phyloP scores from a whole-genome alignment of 1,284 basidiomycete species.

The Meripilus lineatus region DNA sequence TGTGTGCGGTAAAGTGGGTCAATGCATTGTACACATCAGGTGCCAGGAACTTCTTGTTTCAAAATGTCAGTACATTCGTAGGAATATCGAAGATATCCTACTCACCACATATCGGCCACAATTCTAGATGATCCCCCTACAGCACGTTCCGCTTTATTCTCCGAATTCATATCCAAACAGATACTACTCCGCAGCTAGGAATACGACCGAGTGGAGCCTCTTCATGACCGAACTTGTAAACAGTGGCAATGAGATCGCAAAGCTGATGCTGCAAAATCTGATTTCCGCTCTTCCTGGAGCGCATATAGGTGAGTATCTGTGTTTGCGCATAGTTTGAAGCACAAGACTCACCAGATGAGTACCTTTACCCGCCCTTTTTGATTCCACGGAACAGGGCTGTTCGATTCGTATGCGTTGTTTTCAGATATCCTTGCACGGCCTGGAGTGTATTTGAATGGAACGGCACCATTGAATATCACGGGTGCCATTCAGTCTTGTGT shows the following conservation, averaged over 20 bases:
- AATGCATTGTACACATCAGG: constrained; percentile 34
- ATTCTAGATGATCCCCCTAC: constrained; percentile 10
- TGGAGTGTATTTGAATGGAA: constrained; percentile 49
- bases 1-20: constrained; percentile 41
- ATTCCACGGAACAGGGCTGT: constrained; percentile 32
- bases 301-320: constrained; percentile 24
- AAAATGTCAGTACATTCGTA: constrained; percentile 32
- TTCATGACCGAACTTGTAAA: constrained; percentile 27
- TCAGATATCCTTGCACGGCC: constrained; percentile 48
- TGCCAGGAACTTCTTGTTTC: constrained; percentile 43
- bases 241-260: constrained; percentile 26
- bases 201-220: constrained; percentile 30
- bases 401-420: constrained; percentile 51
- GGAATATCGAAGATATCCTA: not conserved
- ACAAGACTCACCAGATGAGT: not conserved
- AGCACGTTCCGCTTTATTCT: constrained; percentile 25
- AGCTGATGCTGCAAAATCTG: constrained; percentile 23
- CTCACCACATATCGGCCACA: not conserved
- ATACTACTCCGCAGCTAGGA: constrained; percentile 24
- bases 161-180: constrained; percentile 23
- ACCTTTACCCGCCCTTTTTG: not conserved
- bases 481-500: constrained; percentile 43
- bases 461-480: constrained; percentile 50
- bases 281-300: constrained; percentile 24
- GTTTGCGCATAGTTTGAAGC: not conserved